phyloP scores from a whole-genome alignment of 148 eudicot genomes.

The Gaultheria prostrata region DNA sequence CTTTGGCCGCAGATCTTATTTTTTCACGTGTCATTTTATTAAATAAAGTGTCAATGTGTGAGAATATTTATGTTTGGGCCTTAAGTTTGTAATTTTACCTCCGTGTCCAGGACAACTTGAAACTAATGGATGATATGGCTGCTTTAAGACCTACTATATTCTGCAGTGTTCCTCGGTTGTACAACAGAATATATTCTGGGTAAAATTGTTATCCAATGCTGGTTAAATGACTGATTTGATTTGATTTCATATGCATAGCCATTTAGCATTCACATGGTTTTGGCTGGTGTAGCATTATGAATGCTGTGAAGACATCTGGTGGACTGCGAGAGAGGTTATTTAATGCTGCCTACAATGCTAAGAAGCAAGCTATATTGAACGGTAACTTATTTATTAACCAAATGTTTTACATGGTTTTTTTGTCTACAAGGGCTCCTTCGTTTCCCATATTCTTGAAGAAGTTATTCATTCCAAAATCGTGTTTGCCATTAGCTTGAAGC shows the following conservation, averaged over 20 bases:
- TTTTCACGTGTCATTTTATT: background rate
- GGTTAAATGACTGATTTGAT: background rate
- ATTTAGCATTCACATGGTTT: conserved; percentile 9
- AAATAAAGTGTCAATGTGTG: background rate
- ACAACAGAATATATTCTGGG: conserved; percentile 91
- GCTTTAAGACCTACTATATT: conserved; percentile 82
- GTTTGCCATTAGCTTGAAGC: background rate
- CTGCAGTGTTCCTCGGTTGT: conserved; percentile 90
- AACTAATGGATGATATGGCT: conserved; percentile 80
- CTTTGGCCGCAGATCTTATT: background rate
- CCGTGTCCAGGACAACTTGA: conserved; percentile 72
- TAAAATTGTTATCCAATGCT: conserved; percentile 21
- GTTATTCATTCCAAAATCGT: background rate
- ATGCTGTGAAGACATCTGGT: conserved; percentile 84
- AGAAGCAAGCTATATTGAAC: conserved; percentile 69
- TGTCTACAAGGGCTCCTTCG: background rate
- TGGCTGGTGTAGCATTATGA: conserved; percentile 45
- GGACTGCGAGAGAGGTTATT: conserved; percentile 65
- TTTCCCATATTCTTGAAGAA: background rate
- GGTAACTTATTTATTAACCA: conserved; percentile 37
- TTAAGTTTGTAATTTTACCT: background rate
- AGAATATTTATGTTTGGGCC: background rate
- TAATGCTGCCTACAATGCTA: conserved; percentile 72
- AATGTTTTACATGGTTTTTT: background rate
- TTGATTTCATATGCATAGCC: background rate